phyloP scores from a whole-genome alignment of 2,329 filamentous ascomycete genomes.

The Sporothrix phasma region DNA sequence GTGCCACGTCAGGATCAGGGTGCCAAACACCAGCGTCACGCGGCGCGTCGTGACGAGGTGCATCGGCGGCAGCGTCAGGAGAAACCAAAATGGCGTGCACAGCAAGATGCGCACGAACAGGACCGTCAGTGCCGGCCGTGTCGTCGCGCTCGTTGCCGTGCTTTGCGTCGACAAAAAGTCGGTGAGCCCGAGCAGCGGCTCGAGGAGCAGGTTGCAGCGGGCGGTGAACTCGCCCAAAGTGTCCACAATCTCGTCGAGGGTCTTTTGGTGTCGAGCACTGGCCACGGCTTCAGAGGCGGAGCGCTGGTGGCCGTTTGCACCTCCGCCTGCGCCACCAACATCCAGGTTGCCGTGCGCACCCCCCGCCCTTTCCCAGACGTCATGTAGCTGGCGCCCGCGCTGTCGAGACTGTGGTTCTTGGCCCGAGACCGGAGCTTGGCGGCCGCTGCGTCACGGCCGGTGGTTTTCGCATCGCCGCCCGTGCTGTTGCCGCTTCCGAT shows the following conservation, averaged over 20 bases:
- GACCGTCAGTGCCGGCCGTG: conserved; percentile 76
- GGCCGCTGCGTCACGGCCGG: conserved; percentile 11
- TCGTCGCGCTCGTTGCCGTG: conserved; percentile 84
- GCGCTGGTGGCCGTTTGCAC: conserved; percentile 30
- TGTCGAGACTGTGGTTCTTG: conserved; percentile 25
- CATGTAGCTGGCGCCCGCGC: conserved; percentile 16
- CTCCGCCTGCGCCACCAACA: conserved; percentile 7
- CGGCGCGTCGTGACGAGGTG: conserved; percentile 79
- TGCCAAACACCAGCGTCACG: conserved; percentile 76
- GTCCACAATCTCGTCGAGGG: conserved; percentile 92
- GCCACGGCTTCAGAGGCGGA: conserved; percentile 39
- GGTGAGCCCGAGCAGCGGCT: conserved; percentile 78
- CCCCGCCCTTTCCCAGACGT: conserved; percentile 1
- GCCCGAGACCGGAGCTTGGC: conserved; percentile 16
- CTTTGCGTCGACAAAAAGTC: conserved; percentile 88
- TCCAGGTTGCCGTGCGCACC: conserved; percentile 10
- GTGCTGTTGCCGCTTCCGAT: conserved; percentile 46
- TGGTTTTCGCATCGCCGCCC: conserved; percentile 21
- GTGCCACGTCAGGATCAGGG: conserved; percentile 82
- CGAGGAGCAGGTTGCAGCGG: conserved; percentile 82
- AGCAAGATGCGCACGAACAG: conserved; percentile 83
- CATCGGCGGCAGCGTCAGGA: conserved; percentile 65
- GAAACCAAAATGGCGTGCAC: conserved; percentile 79
- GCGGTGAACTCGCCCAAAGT: conserved; percentile 83
- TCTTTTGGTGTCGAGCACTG: conserved; percentile 76